Percentiles rank a stretch among this genome's conserved stretches.
Evolutionary conservation across 2,329 filamentous ascomycete genomes (phyloP).

Genomic region (Leptodontidium sp.): DNA sequence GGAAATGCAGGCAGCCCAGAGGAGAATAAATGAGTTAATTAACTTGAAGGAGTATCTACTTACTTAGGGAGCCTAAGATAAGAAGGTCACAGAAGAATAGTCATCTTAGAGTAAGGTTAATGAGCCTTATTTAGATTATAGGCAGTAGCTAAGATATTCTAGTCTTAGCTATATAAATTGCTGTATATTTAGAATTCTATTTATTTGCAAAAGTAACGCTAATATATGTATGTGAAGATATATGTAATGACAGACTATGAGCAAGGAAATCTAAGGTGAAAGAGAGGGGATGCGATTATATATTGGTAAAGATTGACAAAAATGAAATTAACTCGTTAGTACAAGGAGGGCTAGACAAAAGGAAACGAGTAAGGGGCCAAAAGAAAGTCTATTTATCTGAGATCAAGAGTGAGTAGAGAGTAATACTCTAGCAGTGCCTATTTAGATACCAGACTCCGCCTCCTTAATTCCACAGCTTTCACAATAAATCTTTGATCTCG

Average conservation of each 20-base stretch:
- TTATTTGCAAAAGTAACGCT: slow-evolving; percentile 8
- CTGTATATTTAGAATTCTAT: slow-evolving; percentile 8
- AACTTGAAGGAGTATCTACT: no score
- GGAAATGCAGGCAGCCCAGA: slow-evolving; percentile 3
- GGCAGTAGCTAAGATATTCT: neutral
- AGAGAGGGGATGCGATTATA: no score
- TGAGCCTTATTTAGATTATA: neutral
- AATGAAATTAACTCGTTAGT: neutral
- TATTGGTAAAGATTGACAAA: no score
- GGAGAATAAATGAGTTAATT: slow-evolving; percentile 8
- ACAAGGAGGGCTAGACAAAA: slow-evolving; percentile 2
- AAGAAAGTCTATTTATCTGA: slow-evolving; percentile 5
- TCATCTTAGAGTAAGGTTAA: slow-evolving; percentile 7
- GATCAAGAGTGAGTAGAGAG: neutral
- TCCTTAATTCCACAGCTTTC: neutral
- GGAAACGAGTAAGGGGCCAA: neutral
- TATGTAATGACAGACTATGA: no score
- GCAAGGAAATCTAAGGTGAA: no score
- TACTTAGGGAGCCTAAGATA: no score
- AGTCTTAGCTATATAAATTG: neutral
- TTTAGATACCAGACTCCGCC: neutral
- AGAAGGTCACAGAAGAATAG: no score
- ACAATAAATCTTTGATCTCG: slow-evolving; percentile 8
- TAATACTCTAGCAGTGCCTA: neutral
- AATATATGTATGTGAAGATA: neutral